phyloP scores from a whole-genome alignment of 2,329 filamentous ascomycete species.

The Mollisiaceae sp. region DNA sequence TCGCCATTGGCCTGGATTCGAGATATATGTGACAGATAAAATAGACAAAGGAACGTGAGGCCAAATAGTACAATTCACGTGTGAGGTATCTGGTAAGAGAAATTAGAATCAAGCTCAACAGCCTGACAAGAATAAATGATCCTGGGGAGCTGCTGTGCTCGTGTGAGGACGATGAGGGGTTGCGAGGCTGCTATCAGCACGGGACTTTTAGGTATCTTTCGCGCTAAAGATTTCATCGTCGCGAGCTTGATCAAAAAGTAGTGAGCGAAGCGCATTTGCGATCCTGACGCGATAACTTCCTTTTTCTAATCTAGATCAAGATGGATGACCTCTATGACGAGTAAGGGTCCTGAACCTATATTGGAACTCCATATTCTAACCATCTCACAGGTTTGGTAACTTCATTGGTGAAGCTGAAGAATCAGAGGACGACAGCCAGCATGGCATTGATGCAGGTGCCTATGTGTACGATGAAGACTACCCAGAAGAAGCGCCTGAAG shows the following conservation, averaged over 20 bases:
- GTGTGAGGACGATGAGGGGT: background rate
- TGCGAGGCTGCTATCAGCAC: constrained; percentile 3
- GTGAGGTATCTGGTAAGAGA: background rate
- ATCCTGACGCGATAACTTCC: background rate
- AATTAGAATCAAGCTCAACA: background rate
- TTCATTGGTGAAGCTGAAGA: constrained; percentile 94
- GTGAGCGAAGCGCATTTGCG: constrained; percentile 25
- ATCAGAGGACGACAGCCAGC: constrained; percentile 85
- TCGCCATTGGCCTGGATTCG: background rate
- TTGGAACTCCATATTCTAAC: constrained; percentile 28
- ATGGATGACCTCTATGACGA: constrained; percentile 99
- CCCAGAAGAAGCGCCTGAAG: constrained; percentile 64
- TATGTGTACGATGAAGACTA: constrained; percentile 83
- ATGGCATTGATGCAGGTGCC: constrained; percentile 73
- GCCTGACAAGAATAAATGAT: background rate
- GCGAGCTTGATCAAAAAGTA: background rate
- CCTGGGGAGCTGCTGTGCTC: background rate
- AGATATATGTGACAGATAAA: background rate
- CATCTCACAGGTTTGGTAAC: constrained; percentile 80
- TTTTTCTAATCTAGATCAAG: constrained; percentile 17
- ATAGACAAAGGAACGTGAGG: background rate
- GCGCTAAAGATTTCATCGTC: constrained; percentile 12
- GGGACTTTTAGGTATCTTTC: background rate
- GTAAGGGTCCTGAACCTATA: constrained; percentile 52
- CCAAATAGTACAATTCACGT: background rate